Evolutionary conservation across 306 rosid genomes (phyloP), one percentile per base, ranked within the genome.

Genomic region (Vigna unguiculata): DNA sequence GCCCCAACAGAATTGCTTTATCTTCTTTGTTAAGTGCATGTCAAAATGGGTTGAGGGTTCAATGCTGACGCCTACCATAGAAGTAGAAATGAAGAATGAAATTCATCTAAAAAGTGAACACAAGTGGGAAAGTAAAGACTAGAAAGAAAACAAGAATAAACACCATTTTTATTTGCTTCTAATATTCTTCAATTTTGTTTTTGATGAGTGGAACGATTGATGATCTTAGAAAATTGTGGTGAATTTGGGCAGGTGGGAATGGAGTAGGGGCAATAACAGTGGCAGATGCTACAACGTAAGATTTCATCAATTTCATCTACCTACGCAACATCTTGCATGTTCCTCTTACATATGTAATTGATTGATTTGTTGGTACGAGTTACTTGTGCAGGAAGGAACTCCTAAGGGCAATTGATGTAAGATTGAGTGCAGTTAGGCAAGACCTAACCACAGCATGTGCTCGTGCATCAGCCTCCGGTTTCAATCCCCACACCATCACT

Each of bases 261-360:
- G 94, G 90, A 79, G 63, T 86, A 22, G 85, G 87, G 69, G 74
- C 78, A 68, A 52, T 79, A 20, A 83, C 89, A 43, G 91, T 87
- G 28, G 91, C 98, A 57, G 99, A 96, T 81, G 90, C 97, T 79
- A 96, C 98, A 72, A 96, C 91, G 99, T 96, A 96, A 82, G 10
- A 68, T 61, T 77, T 12, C 28, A 25, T 76, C 48, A 2, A 68
- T 61, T 77, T 12, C 28, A 25, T 76, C 48, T 20, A 8, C 10
- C 9, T 8, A 51, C 5, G 13, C 13, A 11, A 3, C 1, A 12
- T 11, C 3, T 43, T 43, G 15, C 48, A 43, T 12, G 48, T 43
- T 43, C 5, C 1, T 11, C 3, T 3, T 2, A 4, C 48, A 43
- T 2, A 43, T 43, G 5, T 43, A 11, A 43, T 43, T 43, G 14